Base-by-base conservation (phyloP, 371 early-diverging fungal species). In the Zopfochytrium polystomum region DNA sequence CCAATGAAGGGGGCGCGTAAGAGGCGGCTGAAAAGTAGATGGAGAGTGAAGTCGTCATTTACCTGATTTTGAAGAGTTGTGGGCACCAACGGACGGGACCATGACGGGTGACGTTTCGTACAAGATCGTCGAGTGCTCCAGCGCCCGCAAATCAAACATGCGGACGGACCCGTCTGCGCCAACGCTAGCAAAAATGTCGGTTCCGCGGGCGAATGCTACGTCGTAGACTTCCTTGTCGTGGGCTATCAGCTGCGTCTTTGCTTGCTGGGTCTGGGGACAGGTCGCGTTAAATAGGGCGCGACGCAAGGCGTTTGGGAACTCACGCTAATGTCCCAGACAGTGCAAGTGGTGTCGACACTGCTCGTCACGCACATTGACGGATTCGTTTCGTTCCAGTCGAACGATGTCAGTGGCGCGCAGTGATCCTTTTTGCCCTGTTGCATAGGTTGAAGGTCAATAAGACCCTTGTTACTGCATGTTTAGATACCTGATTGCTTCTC, bases 211-310 rank as follows among this genome's bases (percentile, higher is more conserved):
- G 73, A 95, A 98, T 1, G 90, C 85, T 27, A 96, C 96, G 70
- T 98, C 98, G 74, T 87, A 96, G 9, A 98, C 96, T 62, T 96
- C 95, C 60, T 86, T 84, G 71, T 98, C 98, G 71, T 98, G 98
- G 0, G 97, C 97, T 75, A 98, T 96, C 43, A 98, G 79, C 66
- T 96, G 96, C 1, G 98, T 95, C 67, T 93, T 98, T 30, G 92
- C 91, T 75, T 94, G 92, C 50, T 83, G 85, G 7, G 92, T 90
- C 79, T 84, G 51, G 11, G 20, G 29, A 6, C n/a, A n/a, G n/a
- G 6, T 29, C 46, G 30, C 49, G 34, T 43, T 26, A 45, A 48
- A 23, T 35, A 0, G 22, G 33, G 52, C 32, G n/a, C 22, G 44
- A 33, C 22, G 44, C n/a, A 32, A 27, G 47, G 33, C 26, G 49